Conservation (phyloP, 2,329 filamentous ascomycete species). For the Monosporascus sp. region DNA sequence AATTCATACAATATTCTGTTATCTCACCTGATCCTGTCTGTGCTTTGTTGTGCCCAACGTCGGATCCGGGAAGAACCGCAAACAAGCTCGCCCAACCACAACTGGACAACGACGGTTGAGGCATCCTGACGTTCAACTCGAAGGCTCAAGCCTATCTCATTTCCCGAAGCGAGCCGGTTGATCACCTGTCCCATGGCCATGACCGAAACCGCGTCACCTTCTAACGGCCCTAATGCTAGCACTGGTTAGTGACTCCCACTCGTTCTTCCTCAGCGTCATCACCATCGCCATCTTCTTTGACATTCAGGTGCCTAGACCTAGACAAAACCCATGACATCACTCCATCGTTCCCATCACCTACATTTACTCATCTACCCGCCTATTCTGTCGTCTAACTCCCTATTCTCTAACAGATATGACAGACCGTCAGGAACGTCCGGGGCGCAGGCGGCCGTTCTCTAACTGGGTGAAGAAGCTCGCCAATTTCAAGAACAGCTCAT, state of each 20-base stretch:
- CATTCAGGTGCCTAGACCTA: slow-evolving; percentile 2
- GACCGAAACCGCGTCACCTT: slow-evolving; percentile 19
- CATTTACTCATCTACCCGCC: neutral
- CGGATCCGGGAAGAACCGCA: too few relatives aligned
- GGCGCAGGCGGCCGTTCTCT: slow-evolving; percentile 78
- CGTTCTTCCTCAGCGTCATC: neutral
- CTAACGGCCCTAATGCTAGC: slow-evolving; percentile 1
- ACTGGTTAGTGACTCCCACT: slow-evolving; percentile 11
- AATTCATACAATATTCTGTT: too few relatives aligned
- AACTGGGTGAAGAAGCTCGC: slow-evolving; percentile 92
- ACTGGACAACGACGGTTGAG: too few relatives aligned
- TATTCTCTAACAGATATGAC: slow-evolving; percentile 23
- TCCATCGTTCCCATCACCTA: neutral
- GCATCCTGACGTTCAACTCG: too few relatives aligned
- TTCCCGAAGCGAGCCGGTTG: neutral
- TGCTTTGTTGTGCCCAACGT: too few relatives aligned
- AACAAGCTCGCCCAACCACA: too few relatives aligned
- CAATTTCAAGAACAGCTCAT: slow-evolving; percentile 69
- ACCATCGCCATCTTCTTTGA: neutral
- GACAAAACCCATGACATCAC: neutral
- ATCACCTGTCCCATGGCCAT: slow-evolving; percentile 18
- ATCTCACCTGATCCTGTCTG: too few relatives aligned
- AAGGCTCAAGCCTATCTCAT: too few relatives aligned
- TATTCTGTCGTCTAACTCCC: neutral
- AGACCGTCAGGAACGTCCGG: slow-evolving; percentile 60